Evolutionary conservation across 768 basidiomycete genomes (phyloP).

Genomic region (Leucocoprinus birnbaumii): DNA sequence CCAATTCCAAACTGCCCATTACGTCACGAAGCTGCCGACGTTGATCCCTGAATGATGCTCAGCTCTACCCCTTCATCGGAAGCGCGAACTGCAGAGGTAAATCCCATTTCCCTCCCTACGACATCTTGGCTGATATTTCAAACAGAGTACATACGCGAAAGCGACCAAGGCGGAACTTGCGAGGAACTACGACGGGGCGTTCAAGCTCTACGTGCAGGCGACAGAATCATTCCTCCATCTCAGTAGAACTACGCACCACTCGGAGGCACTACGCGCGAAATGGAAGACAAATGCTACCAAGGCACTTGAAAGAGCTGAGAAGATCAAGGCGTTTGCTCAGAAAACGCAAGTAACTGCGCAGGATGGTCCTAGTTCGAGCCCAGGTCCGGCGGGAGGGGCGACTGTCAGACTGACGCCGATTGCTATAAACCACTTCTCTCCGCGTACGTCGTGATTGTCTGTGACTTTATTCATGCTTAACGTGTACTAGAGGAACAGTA

Average conservation of each 20-base stretch:
- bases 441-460: constrained; percentile 34
- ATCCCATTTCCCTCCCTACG: background rate
- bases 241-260: constrained; percentile 31
- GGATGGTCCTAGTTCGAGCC: background rate
- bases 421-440: constrained; percentile 44
- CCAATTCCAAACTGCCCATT: background rate
- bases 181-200: constrained; percentile 65
- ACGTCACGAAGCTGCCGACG: background rate
- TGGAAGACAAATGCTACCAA: constrained; percentile 61
- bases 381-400: background rate
- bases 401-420: constrained; percentile 38
- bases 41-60: background rate
- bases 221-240: constrained; percentile 67
- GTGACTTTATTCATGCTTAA: no score
- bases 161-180: constrained; percentile 70
- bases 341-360: constrained; percentile 24
- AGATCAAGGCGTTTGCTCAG: constrained; percentile 59
- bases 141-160: constrained; percentile 49
- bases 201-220: constrained; percentile 69
- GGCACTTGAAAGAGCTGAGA: constrained; percentile 77
- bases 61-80: background rate
- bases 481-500: constrained; percentile 55
- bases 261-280: constrained; percentile 18
- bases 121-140: background rate
- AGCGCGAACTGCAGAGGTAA: constrained; percentile 5